Percentiles rank a stretch among this genome's conserved stretches.
These are phyloP conservation scores for Vigna angularis DNA, from an alignment of 306 rosid genomes.

Conservation along the genomic window DNA sequence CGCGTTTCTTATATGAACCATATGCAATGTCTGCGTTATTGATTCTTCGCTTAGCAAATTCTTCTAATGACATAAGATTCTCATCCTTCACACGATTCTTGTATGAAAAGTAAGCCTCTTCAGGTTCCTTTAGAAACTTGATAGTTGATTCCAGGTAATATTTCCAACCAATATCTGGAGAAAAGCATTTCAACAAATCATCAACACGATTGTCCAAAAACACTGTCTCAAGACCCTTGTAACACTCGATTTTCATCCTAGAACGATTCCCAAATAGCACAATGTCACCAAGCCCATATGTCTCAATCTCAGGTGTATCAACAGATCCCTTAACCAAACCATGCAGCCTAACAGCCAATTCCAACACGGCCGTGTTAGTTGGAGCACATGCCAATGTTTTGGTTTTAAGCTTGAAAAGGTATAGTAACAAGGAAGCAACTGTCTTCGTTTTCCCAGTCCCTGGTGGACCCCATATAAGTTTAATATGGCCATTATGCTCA, in stretches of 20 bases:
- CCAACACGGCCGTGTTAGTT: constrained; percentile 61
- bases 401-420: constrained; percentile 43
- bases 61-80: constrained; percentile 45
- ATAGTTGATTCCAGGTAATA: constrained; percentile 37
- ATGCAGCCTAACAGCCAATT: constrained; percentile 49
- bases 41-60: constrained; percentile 28
- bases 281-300: constrained; percentile 45
- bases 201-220: constrained; percentile 45
- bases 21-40: not conserved
- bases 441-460: constrained; percentile 79
- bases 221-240: constrained; percentile 30
- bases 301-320: not conserved
- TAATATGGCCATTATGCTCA: constrained; percentile 39
- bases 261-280: constrained; percentile 45
- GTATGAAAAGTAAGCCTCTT: constrained; percentile 13
- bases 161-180: constrained; percentile 41
- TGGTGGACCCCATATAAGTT: constrained; percentile 78
- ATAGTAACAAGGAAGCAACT: constrained; percentile 47
- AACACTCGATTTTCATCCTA: constrained; percentile 47
- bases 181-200: constrained; percentile 12
- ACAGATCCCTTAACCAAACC: constrained; percentile 3
- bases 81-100: not conserved
- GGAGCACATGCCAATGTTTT: constrained; percentile 74
- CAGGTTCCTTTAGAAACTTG: constrained; percentile 39
- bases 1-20: constrained; percentile 21